Conservation (phyloP, 768 basidiomycete species). For the Cystofilobasidium macerans region DNA sequence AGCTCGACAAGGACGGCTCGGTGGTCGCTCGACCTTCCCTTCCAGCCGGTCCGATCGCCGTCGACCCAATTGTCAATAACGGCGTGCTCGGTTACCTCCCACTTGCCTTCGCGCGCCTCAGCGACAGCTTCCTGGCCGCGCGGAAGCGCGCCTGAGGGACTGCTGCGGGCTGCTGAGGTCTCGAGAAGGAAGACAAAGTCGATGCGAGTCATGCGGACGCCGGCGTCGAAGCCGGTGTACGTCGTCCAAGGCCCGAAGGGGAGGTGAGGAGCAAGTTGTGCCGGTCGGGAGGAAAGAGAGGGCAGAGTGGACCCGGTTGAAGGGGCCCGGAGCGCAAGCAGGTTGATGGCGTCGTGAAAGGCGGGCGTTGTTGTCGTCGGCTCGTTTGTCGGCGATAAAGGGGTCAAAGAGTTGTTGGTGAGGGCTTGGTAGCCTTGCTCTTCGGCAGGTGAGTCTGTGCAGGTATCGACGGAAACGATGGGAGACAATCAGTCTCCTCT, state of each 20-base stretch:
- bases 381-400: neutral
- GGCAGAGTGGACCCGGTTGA: neutral
- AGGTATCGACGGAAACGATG: neutral
- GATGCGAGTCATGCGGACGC: conserved; percentile 1
- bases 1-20: conserved; percentile 11
- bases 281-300: neutral
- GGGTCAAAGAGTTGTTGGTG: neutral
- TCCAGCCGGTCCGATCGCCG: conserved; percentile 11
- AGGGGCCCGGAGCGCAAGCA: neutral
- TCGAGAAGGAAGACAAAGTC: conserved; percentile 24
- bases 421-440: conserved; percentile 23
- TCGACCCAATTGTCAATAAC: conserved; percentile 17
- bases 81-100: neutral
- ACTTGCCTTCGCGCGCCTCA: neutral
- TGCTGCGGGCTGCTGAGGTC: neutral
- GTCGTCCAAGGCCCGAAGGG: conserved; percentile 13
- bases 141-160: no score
- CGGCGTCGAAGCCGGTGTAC: conserved; percentile 11
- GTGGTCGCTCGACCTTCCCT: conserved; percentile 16
- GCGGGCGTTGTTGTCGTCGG: neutral
- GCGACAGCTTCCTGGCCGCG: no score
- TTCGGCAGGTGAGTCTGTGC: conserved; percentile 26
- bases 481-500: neutral
- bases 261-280: conserved; percentile 5
- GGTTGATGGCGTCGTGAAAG: conserved; percentile 8